Evolutionary conservation across 441 rosid genomes (phyloP).

Genomic region (Geranium incanum): DNA sequence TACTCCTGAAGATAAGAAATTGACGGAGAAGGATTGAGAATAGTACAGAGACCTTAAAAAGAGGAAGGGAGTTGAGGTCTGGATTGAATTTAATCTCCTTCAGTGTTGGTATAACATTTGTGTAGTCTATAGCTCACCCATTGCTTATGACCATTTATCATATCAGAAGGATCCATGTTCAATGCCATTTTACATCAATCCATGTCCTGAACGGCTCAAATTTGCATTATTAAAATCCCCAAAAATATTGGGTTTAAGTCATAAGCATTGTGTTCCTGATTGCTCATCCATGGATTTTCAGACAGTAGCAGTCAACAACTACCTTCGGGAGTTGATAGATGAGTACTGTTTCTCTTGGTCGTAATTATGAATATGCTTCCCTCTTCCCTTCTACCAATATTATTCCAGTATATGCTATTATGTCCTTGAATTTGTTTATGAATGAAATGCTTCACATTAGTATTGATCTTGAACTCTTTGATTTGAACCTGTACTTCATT

Average conservation of each 20-base stretch:
- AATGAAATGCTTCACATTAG: neutral
- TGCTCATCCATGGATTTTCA: neutral
- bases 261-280: neutral
- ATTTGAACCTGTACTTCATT: neutral
- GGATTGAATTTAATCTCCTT: neutral
- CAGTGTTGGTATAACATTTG: neutral
- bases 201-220: too few relatives aligned
- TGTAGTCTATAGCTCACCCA: neutral
- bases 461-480: neutral
- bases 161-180: neutral
- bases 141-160: neutral
- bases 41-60: neutral
- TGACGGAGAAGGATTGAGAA: neutral
- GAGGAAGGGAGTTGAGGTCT: neutral
- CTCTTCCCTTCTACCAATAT: neutral
- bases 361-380: neutral
- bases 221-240: neutral
- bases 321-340: neutral
- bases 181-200: neutral
- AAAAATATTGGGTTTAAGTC: slow-evolving; percentile 1
- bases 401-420: neutral
- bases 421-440: neutral
- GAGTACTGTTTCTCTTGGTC: neutral
- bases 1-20: neutral
- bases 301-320: neutral